phyloP scores from a whole-genome alignment of 257 asterid genomes.

The Fraxinus anomala region DNA sequence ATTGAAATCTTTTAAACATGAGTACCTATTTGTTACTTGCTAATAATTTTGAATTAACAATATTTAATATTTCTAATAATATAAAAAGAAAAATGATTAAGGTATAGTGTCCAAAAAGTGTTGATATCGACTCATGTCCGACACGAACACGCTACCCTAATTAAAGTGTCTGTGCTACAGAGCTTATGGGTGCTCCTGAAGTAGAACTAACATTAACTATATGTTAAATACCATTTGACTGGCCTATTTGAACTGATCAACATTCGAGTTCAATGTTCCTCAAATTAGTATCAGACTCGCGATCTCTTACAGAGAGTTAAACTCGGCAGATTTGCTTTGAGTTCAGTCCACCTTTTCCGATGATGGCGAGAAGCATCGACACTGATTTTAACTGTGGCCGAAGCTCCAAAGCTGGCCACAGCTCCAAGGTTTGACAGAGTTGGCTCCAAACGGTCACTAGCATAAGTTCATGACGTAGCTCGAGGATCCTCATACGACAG shows the following conservation, averaged over 20 bases:
- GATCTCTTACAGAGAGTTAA: conserved; percentile 65
- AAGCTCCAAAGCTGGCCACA: conserved; percentile 61
- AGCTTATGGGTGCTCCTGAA: no score
- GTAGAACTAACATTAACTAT: conserved; percentile 42
- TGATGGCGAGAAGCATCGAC: conserved; percentile 65
- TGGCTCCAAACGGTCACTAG: conserved; percentile 49
- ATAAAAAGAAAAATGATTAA: no score
- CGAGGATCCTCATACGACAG: conserved; percentile 53
- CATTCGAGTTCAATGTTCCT: conserved; percentile 79
- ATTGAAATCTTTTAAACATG: no score
- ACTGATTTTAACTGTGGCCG: conserved; percentile 76
- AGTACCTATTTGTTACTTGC: no score
- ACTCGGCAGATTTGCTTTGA: conserved; percentile 76
- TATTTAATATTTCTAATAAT: no score
- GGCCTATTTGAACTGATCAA: conserved; percentile 71
- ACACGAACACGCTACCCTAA: no score
- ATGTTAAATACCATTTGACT: conserved; percentile 79
- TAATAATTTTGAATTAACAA: no score
- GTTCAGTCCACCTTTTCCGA: conserved; percentile 71
- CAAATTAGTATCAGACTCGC: conserved; percentile 57
- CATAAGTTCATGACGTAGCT: conserved; percentile 44
- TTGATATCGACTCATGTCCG: no score
- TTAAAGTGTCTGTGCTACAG: no score
- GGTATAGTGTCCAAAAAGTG: no score
- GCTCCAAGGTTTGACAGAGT: conserved; percentile 41